Percentiles rank a stretch among this genome's conserved stretches.
Conservation (phyloP, 2,329 filamentous ascomycete genomes). For the Cladophialophora exuberans region DNA sequence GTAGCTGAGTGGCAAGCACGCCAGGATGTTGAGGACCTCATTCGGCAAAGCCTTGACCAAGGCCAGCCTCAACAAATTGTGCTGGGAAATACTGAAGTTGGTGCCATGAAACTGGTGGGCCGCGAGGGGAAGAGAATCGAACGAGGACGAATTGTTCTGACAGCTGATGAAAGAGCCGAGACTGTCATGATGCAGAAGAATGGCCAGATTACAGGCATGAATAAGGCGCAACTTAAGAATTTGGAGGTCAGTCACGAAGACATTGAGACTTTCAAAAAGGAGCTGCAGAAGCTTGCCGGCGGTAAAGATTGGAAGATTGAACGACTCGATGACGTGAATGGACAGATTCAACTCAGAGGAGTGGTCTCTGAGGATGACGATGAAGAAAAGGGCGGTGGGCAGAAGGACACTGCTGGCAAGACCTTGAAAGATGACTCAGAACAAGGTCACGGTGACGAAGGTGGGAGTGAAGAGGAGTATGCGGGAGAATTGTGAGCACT, state of each 20-base stretch:
- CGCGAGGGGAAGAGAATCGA: constrained; percentile 60
- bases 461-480: constrained; percentile 40
- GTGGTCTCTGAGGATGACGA: constrained; percentile 66
- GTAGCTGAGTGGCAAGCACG: constrained; percentile 47
- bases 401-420: constrained; percentile 22
- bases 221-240: constrained; percentile 68
- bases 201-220: constrained; percentile 63
- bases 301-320: constrained; percentile 80
- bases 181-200: constrained; percentile 61
- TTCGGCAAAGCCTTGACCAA: constrained; percentile 39
- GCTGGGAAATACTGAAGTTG: constrained; percentile 63
- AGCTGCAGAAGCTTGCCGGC: constrained; percentile 70
- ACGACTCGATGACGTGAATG: constrained; percentile 68
- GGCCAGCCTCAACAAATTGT: constrained; percentile 43
- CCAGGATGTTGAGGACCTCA: constrained; percentile 33
- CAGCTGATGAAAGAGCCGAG: constrained; percentile 52
- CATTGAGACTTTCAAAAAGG: constrained; percentile 69
- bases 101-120: constrained; percentile 59
- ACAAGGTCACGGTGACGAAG: constrained; percentile 36
- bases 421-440: constrained; percentile 30
- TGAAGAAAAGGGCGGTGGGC: constrained; percentile 45
- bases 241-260: constrained; percentile 68
- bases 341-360: constrained; percentile 68
- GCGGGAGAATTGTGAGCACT: constrained; percentile 42
- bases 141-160: constrained; percentile 58